Evolutionary conservation across 169 alveolate species (phyloP).

Genomic region (Plasmodium reichenowi): DNA sequence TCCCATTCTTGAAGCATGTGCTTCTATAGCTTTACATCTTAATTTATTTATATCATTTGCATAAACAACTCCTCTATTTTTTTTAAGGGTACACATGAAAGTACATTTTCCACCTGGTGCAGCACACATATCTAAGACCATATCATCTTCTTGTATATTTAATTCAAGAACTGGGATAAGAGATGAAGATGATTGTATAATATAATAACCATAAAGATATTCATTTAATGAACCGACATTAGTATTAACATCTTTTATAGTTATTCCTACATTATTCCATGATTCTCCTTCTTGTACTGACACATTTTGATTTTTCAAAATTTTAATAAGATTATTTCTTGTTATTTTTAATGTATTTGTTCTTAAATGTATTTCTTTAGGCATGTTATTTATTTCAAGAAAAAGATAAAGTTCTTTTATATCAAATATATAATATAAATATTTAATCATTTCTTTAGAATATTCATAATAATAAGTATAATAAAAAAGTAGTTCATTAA

Average conservation of each 20-base stretch:
- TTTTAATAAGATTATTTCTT: slow-evolving; percentile 93
- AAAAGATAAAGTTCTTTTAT: slow-evolving; percentile 31
- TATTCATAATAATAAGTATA: slow-evolving; percentile 91
- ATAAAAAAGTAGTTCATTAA: slow-evolving; percentile 49
- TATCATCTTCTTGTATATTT: slow-evolving; percentile 82
- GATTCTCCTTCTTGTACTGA: slow-evolving; percentile 92
- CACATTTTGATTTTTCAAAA: slow-evolving; percentile 95
- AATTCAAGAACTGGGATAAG: slow-evolving; percentile 94
- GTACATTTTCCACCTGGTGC: slow-evolving; percentile 99
- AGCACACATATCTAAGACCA: slow-evolving; percentile 96
- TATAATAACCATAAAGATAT: slow-evolving; percentile 97
- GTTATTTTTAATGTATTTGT: slow-evolving; percentile 93
- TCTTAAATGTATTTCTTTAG: slow-evolving; percentile 39
- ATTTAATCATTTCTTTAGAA: slow-evolving; percentile 91
- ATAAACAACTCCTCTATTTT: slow-evolving; percentile 94
- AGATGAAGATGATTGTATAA: slow-evolving; percentile 95
- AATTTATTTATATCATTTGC: slow-evolving; percentile 95
- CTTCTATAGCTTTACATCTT: slow-evolving; percentile 93
- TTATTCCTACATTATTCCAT: slow-evolving; percentile 89
- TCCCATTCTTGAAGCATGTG: slow-evolving; percentile 92
- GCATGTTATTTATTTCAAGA: slow-evolving; percentile 42
- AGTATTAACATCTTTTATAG: slow-evolving; percentile 93
- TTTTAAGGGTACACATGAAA: slow-evolving; percentile 95
- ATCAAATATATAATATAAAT: slow-evolving; percentile 47
- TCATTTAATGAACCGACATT: slow-evolving; percentile 99